A percentile compares a stretch with the other conserved stretches of the same genome.
These are phyloP conservation scores for Aspergillus leporis DNA, from an alignment of 495 filamentous ascomycete species.

Conservation along the genomic window DNA sequence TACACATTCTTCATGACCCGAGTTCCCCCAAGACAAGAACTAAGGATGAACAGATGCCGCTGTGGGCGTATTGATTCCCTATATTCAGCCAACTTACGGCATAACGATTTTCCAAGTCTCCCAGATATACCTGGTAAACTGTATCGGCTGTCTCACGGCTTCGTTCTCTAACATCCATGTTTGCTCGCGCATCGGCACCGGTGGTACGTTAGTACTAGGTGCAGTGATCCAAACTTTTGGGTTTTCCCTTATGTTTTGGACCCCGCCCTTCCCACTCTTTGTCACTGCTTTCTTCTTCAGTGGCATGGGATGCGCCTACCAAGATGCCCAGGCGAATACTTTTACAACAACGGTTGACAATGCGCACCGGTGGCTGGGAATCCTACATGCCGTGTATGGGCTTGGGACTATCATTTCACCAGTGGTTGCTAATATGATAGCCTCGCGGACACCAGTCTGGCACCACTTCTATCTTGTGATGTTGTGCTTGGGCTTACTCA, in stretches of 20 bases:
- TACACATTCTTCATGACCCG: background rate
- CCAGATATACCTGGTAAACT: constrained; percentile 44
- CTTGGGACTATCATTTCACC: constrained; percentile 51
- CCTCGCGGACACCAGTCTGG: constrained; percentile 24
- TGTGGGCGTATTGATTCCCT: constrained; percentile 53
- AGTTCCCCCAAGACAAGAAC: background rate
- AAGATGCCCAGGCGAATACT: constrained; percentile 55
- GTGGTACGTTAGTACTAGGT: constrained; percentile 48
- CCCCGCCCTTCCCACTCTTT: constrained; percentile 49
- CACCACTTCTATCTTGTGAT: constrained; percentile 25
- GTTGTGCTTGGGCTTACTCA: constrained; percentile 16
- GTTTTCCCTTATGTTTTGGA: constrained; percentile 49
- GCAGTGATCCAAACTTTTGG: constrained; percentile 47
- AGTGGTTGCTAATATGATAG: constrained; percentile 50
- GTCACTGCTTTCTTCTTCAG: constrained; percentile 48
- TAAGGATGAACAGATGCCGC: constrained; percentile 37
- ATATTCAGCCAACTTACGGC: constrained; percentile 47
- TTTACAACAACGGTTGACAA: constrained; percentile 45
- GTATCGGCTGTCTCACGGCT: constrained; percentile 50
- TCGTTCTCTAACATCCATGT: constrained; percentile 49
- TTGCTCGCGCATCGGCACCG: constrained; percentile 42
- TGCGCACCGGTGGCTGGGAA: constrained; percentile 56
- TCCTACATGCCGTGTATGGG: constrained; percentile 59
- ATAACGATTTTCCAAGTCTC: constrained; percentile 50
- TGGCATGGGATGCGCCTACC: constrained; percentile 50